Evolutionary conservation across 441 rosid genomes (phyloP).

Genomic region (Corymbia citriodora): DNA sequence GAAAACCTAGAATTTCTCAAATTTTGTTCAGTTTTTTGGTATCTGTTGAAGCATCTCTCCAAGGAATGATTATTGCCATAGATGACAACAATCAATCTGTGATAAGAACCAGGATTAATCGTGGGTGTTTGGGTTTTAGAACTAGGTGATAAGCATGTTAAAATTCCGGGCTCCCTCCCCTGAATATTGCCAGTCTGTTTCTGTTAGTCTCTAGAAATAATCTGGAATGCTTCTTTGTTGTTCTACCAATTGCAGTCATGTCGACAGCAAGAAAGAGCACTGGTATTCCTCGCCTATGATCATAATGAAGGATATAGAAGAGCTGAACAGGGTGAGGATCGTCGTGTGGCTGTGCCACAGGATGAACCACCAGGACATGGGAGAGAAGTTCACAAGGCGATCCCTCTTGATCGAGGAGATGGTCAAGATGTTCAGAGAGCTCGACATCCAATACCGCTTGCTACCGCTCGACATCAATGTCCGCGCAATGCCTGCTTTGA

Average conservation of each 20-base stretch:
- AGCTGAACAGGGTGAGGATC: no score
- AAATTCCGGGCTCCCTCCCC: not conserved
- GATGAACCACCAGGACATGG: not conserved
- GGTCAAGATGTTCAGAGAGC: not conserved
- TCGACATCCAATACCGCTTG: not conserved
- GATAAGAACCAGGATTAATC: not conserved
- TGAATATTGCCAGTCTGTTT: not conserved
- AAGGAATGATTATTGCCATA: not conserved
- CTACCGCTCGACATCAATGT: not conserved
- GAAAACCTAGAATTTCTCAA: not conserved
- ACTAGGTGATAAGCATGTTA: not conserved
- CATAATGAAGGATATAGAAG: not conserved
- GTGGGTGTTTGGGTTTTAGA: not conserved
- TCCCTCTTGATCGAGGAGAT: not conserved
- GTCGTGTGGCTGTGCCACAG: not conserved
- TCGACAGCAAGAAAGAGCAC: not conserved
- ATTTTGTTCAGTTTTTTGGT: not conserved
- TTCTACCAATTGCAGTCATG: not conserved
- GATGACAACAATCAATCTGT: not conserved
- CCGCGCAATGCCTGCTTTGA: not conserved
- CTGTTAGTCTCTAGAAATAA: not conserved
- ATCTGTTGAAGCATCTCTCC: not conserved
- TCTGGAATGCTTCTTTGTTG: not conserved
- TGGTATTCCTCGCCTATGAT: not conserved
- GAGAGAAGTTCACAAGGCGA: not conserved